These are phyloP conservation scores for Tricholoma terreum DNA, from an alignment of 768 basidiomycete genomes.

Conservation along the genomic window DNA sequence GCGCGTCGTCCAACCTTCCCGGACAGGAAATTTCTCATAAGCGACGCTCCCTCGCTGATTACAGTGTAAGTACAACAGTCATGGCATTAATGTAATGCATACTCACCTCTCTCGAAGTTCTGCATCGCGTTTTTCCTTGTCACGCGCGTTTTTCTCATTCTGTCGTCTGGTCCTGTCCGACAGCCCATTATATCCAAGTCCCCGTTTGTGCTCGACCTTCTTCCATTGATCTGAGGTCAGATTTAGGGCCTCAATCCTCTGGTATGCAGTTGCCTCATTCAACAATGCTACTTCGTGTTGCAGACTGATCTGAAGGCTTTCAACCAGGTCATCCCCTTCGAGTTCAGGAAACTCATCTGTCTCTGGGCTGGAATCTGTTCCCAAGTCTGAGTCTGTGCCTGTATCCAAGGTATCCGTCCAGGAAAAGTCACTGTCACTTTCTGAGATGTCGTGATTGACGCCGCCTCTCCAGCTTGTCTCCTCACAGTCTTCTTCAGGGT, in stretches of 20 bases:
- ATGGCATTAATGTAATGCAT: too few relatives aligned
- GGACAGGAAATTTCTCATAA: background rate
- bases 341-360: background rate
- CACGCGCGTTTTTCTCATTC: background rate
- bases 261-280: background rate
- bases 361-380: background rate
- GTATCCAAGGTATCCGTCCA: background rate
- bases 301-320: background rate
- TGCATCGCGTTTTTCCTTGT: background rate
- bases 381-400: background rate
- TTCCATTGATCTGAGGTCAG: background rate
- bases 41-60: background rate
- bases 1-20: background rate
- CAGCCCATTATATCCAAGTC: background rate
- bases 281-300: background rate
- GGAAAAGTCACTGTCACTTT: background rate
- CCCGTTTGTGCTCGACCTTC: background rate
- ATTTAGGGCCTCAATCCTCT: background rate
- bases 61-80: background rate
- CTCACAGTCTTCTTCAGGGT: background rate
- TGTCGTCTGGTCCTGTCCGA: background rate
- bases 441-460: background rate
- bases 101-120: background rate
- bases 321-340: background rate
- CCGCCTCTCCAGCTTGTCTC: background rate